Evolutionary conservation across 768 basidiomycete species (phyloP).

Genomic region (Ephemerocybe angulata): DNA sequence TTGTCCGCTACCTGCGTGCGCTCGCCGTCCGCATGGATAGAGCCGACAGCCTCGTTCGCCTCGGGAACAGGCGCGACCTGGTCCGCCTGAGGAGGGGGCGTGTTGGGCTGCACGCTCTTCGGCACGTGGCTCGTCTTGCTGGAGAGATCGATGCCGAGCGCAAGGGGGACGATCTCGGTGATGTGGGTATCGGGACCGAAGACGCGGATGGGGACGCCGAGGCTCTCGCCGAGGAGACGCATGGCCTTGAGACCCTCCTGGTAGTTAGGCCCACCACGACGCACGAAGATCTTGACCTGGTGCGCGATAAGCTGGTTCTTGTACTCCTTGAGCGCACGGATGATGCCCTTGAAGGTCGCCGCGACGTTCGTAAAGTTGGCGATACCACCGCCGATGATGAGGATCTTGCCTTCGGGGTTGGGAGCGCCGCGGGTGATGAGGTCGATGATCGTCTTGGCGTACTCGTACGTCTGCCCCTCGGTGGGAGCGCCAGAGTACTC

Average conservation of each 20-base stretch:
- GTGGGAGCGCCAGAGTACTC: conserved; percentile 99
- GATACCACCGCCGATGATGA: conserved; percentile 99
- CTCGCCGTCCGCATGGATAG: conserved; percentile 73
- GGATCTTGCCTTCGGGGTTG: conserved; percentile 87
- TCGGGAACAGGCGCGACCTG: conserved; percentile 37
- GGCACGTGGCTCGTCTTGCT: conserved; percentile 34
- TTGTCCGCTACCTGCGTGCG: conserved; percentile 84
- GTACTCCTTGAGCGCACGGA: conserved; percentile 92
- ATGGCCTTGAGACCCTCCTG: conserved; percentile 97
- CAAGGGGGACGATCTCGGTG: conserved; percentile 97
- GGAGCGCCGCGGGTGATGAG: conserved; percentile 89
- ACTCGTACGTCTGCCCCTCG: conserved; percentile 98
- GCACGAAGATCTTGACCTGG: conserved; percentile 92
- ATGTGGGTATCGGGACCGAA: conserved; percentile 99
- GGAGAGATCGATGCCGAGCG: conserved; percentile 75
- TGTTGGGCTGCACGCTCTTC: conserved; percentile 35
- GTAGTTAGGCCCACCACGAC: conserved; percentile 98
- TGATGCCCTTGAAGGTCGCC: conserved; percentile 99
- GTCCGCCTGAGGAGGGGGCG: conserved; percentile 30
- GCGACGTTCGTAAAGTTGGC: conserved; percentile 99
- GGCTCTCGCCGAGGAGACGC: conserved; percentile 93
- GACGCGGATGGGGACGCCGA: conserved; percentile 95
- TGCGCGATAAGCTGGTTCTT: conserved; percentile 79
- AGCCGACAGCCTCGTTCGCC: conserved; percentile 51
- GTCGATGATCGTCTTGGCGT: conserved; percentile 98